Base-by-base conservation (phyloP, 345 rosid genomes). In the Noccaea bulbosa region DNA sequence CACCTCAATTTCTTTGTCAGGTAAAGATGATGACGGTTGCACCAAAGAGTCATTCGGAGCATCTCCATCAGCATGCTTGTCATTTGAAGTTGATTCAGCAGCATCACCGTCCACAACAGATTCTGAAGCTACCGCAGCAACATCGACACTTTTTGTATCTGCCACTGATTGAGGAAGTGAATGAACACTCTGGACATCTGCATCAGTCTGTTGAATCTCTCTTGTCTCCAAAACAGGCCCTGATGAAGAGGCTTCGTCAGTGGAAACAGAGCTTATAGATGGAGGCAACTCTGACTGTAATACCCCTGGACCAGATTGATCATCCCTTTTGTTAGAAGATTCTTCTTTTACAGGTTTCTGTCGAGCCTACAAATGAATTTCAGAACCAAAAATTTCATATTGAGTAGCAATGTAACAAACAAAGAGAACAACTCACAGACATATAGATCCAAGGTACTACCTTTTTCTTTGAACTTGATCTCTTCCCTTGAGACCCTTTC, bases 401-500 rank as follows among this genome's bases (percentile, higher is more conserved):
- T 37, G 30, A 76, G 73, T 33, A 27, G 47, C 43, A 1, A 41
- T 55, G 39, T 34, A 40, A 4, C 40, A 55, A 55, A 48, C 14
- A 56, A 55, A 40, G 9, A 40, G 53, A n/a, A n/a, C 0, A 2
- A 39, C 5, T 32, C 70, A 6, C 39, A 47, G 43, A 64, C n/a
- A 17, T 27, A 53, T n/a, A 71, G 22, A 65, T 14, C 16, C 44
- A 77, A 2, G 45, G 48, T 22, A 41, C 45, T 85, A 94, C 99
- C 98, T 91, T 91, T 60, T 27, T 67, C 83, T 72, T 88, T 58
- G 87, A 49, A 79, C 45, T 86, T 65, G 70, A 4, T 73, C 78
- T 84, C 84, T 81, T 90, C 50, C 80, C 74, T 83, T 87, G 84
- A 76, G 93, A 81, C 77, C 83, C 98, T 84, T 85, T 87, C 54